Base-by-base conservation (phyloP, 2,329 filamentous ascomycete genomes). In the Fusarium bulbicola region DNA sequence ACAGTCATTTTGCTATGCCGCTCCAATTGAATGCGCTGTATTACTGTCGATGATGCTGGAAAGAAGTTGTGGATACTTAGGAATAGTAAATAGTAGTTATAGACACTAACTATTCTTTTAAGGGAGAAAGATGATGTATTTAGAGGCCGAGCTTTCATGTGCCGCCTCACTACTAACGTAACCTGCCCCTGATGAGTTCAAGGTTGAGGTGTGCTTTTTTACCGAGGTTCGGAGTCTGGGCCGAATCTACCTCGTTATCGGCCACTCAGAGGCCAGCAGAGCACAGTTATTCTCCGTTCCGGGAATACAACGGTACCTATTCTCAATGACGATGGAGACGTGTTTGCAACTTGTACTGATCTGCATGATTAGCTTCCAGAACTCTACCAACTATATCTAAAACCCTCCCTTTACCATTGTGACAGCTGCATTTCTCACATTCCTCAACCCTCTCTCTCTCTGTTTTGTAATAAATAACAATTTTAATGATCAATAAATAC, bases 151-250 rank as follows among this genome's bases (percentile, higher is more conserved):
- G 66, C 72, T 74, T 74, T 68, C 59, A 72, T 73, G 39, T 66
- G 69, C 47, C 46, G 53, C 58, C 30, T 53, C 46, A 47, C 53
- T 70, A 59, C 53, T 49, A 67, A 59, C 66, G 66, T 67, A 58
- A 47, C 70, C 24, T 36, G 30, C 70, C 70, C 70, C 70, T 70
- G 50, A 71, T 40, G 57, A 59, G 43, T 64, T 64, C 34, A 67
- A 67, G 42, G 36, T 57, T 42, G 32, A 34, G 32, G 6, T 34
- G 47, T 30, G 15, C 39, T 28, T 36, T 61, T 72, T 74, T 75
- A 72, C 73, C 73, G 73, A 75, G 73, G 73, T 76, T 69, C 73
- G 63, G 66, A 47, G 28, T 52, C 20, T 34, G 72, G 64, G 72
- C 72, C 71, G 71, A 73, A 45, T 66, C 58, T 59, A 60, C 68